Percentiles rank a stretch among this genome's conserved stretches.
These are phyloP conservation scores for Erythrobasidium hasegawianum DNA, from an alignment of 1,284 basidiomycete genomes.

Conservation along the genomic window DNA sequence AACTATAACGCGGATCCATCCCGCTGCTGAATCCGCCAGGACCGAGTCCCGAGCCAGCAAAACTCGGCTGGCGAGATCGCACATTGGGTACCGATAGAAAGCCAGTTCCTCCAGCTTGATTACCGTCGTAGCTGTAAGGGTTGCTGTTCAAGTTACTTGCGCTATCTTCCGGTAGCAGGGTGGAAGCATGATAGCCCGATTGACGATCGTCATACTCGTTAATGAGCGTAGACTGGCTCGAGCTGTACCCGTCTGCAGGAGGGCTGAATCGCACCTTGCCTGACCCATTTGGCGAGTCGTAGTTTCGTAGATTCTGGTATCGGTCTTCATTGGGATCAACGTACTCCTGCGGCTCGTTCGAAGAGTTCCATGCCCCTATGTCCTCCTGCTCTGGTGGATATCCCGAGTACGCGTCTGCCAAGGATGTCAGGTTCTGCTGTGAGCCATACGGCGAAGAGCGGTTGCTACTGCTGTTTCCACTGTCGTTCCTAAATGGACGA, in stretches of 20 bases:
- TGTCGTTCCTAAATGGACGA: not conserved
- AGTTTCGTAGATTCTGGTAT: not conserved
- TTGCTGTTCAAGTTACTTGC: not conserved
- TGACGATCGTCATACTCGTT: conserved; percentile 4
- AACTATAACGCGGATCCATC: conserved; percentile 25
- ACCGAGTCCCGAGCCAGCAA: conserved; percentile 1
- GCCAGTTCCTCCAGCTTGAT: not conserved
- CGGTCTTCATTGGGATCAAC: not conserved
- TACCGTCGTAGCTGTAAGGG: not conserved
- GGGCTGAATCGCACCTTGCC: too few species aligned
- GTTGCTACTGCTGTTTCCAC: not conserved
- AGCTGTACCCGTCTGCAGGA: not conserved
- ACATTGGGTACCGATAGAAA: conserved; percentile 11
- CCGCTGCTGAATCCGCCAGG: conserved; percentile 11
- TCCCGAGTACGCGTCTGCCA: not conserved
- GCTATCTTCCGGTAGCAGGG: not conserved
- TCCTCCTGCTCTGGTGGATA: not conserved
- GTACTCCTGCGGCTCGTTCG: not conserved
- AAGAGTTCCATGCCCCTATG: not conserved
- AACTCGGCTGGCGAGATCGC: conserved; percentile 12
- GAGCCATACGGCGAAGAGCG: not conserved
- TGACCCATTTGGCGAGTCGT: too few species aligned
- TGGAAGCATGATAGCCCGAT: conserved; percentile 2
- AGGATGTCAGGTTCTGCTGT: not conserved
- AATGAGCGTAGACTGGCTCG: not conserved